A percentile compares a stretch with the other conserved stretches of the same genome.
Conservation (phyloP, 176 grass and related monocot genomes). For the Carex littledalei region DNA sequence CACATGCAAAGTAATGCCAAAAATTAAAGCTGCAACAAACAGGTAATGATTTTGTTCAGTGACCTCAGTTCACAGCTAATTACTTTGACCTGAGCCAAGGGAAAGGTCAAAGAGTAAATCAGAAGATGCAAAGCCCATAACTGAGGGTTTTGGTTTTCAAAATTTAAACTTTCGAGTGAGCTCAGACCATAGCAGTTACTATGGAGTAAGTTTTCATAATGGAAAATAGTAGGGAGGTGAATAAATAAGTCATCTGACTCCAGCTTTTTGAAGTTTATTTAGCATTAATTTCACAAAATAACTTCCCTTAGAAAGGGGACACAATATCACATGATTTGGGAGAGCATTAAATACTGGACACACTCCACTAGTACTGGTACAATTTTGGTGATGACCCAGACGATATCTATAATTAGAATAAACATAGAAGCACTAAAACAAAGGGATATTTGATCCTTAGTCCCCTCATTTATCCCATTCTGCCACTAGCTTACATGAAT, state of each 20-base stretch:
- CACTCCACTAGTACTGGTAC: too few species aligned
- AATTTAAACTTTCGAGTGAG: neutral
- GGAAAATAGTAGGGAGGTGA: neutral
- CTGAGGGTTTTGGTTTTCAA: neutral
- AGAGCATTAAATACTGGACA: neutral
- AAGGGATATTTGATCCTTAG: neutral
- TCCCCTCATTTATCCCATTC: neutral
- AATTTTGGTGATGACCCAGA: neutral
- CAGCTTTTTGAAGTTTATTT: neutral
- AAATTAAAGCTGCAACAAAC: neutral
- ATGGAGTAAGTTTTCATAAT: neutral
- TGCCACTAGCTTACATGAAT: neutral
- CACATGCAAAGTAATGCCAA: conserved; percentile 11
- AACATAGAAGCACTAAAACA: neutral
- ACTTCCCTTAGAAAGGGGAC: neutral
- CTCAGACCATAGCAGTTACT: neutral
- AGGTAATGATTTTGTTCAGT: conserved; percentile 8
- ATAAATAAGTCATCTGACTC: neutral
- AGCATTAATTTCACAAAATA: neutral
- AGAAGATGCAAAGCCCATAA: neutral
- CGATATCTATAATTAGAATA: neutral
- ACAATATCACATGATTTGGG: neutral
- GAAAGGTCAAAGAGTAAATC: neutral
- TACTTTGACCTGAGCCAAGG: neutral
- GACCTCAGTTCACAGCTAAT: neutral